Conservation (phyloP, 2,329 filamentous ascomycete genomes). For the Pseudogymnoascus sp. region DNA sequence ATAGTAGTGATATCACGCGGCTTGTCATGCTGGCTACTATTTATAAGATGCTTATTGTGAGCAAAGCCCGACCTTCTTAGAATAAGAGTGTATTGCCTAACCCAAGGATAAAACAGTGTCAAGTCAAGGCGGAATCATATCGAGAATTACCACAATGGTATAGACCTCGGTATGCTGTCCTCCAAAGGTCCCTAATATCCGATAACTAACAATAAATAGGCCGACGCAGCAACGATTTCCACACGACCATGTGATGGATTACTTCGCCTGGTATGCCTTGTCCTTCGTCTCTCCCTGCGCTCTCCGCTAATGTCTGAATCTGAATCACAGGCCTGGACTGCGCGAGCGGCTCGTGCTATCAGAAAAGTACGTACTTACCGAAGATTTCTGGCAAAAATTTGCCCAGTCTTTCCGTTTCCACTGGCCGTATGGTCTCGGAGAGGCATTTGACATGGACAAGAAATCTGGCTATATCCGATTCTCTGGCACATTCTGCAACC, state of each 20-base stretch:
- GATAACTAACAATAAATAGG: neutral
- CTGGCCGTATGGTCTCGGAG: neutral
- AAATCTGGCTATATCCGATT: neutral
- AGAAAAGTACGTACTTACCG: neutral
- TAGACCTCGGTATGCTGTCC: neutral
- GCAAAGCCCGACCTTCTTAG: neutral
- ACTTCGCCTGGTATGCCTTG: neutral
- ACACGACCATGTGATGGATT: neutral
- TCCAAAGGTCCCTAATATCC: neutral
- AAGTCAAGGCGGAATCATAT: neutral
- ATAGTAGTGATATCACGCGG: neutral
- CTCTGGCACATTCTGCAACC: neutral
- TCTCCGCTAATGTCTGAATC: neutral
- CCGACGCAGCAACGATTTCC: neutral
- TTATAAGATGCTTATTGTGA: neutral
- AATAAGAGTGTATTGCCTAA: neutral
- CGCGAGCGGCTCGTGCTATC: neutral
- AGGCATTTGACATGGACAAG: neutral
- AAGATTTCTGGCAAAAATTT: neutral
- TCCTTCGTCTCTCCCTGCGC: neutral
- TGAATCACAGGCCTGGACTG: neutral
- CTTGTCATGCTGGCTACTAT: neutral
- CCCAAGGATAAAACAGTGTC: neutral
- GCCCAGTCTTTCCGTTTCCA: neutral
- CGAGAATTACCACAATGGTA: neutral